A percentile compares a stretch with the other conserved stretches of the same genome.
phyloP scores from a whole-genome alignment of 768 basidiomycete species.

The Tylopilus rubrobrunneus region DNA sequence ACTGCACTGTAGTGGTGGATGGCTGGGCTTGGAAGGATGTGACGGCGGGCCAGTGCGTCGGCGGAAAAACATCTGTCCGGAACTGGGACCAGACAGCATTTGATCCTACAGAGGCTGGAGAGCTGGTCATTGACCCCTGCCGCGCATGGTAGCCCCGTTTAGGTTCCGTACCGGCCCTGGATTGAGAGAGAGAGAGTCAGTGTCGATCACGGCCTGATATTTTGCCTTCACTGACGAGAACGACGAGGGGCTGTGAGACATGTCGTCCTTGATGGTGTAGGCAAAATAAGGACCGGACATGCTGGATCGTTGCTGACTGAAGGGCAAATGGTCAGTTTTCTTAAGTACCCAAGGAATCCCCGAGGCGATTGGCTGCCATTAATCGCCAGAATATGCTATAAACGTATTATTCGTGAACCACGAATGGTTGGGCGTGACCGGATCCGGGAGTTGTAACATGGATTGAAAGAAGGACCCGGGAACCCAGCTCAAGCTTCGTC shows the following conservation, averaged over 20 bases:
- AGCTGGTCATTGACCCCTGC: neutral
- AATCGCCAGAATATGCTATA: neutral
- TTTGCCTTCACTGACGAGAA: slow-evolving; percentile 12
- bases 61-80: neutral
- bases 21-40: neutral
- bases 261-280: neutral
- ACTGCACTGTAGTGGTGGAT: neutral
- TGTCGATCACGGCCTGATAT: neutral
- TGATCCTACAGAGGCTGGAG: neutral
- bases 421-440: neutral
- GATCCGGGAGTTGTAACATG: slow-evolving; percentile 7
- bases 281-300: slow-evolving; percentile 7
- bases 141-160: neutral
- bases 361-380: slow-evolving; percentile 14
- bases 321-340: neutral
- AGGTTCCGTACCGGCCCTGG: slow-evolving; percentile 1
- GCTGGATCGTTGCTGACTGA: neutral
- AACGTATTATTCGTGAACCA: neutral
- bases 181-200: slow-evolving; percentile 7
- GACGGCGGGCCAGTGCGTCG: neutral
- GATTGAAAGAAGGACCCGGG: neutral
- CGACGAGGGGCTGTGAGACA: neutral
- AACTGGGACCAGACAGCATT: neutral
- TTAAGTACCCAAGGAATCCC: slow-evolving; percentile 7
- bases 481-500: neutral